These are phyloP conservation scores for Penicillium argentinense DNA, from an alignment of 495 filamentous ascomycete species.

Conservation along the genomic window DNA sequence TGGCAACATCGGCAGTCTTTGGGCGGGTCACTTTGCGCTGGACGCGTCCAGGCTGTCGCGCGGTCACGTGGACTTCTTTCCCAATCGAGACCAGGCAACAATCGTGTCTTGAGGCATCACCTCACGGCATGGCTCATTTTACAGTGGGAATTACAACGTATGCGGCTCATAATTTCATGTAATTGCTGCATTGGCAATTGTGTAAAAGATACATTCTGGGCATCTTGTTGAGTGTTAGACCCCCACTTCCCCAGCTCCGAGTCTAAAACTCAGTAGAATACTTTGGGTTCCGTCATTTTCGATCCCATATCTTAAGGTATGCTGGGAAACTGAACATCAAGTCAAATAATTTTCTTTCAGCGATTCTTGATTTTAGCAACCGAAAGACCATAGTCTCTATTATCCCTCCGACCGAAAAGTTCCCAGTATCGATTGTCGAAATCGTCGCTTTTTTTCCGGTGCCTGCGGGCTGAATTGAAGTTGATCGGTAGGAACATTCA, in stretches of 20 bases:
- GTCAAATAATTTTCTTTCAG: too few species aligned
- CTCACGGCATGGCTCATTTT: too few species aligned
- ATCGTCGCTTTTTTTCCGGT: conserved; percentile 5
- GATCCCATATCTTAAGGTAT: too few species aligned
- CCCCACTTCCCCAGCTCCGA: too few species aligned
- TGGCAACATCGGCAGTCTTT: conserved; percentile 24
- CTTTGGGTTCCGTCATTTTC: too few species aligned
- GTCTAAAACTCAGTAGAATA: too few species aligned
- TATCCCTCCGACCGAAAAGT: conserved; percentile 5
- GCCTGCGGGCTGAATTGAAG: conserved; percentile 26
- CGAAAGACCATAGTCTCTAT: too few species aligned
- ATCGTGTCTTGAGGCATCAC: too few species aligned
- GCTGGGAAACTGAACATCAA: too few species aligned
- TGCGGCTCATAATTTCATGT: too few species aligned
- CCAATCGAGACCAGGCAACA: conserved; percentile 11
- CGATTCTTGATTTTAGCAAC: too few species aligned
- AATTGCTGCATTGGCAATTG: conserved; percentile 2
- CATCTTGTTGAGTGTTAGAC: not conserved
- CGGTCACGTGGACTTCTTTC: conserved; percentile 38
- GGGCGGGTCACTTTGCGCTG: conserved; percentile 13
- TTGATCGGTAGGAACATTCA: conserved; percentile 21
- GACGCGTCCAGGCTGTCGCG: conserved; percentile 44
- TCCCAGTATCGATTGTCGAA: conserved; percentile 20
- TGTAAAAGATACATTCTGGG: conserved; percentile 17
- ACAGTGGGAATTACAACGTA: too few species aligned